Conservation (phyloP, 2,329 filamentous ascomycete genomes). For the Polytolypa hystricis region DNA sequence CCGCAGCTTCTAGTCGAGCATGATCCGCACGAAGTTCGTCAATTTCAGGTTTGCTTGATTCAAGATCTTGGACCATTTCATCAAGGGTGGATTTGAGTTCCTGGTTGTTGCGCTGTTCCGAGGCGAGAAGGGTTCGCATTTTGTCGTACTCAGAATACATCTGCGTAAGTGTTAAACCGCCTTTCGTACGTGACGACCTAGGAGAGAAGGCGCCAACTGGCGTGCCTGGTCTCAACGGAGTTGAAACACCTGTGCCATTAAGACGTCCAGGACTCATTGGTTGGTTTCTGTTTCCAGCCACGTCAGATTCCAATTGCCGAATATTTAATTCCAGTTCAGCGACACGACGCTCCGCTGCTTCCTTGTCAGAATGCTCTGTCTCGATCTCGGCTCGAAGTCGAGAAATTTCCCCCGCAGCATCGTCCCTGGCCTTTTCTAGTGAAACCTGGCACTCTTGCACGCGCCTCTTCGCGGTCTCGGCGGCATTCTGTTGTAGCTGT, state of each 20-base stretch:
- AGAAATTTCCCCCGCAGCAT: constrained; percentile 49
- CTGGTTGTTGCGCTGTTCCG: constrained; percentile 62
- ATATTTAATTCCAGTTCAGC: constrained; percentile 54
- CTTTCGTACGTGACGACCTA: constrained; percentile 42
- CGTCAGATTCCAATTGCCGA: constrained; percentile 48
- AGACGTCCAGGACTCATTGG: constrained; percentile 45
- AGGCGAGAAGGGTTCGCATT: constrained; percentile 57
- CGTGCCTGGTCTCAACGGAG: constrained; percentile 40
- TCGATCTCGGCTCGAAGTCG: constrained; percentile 43
- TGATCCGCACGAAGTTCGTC: constrained; percentile 76
- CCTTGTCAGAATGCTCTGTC: constrained; percentile 48
- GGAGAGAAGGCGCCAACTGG: constrained; percentile 42
- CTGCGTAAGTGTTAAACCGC: constrained; percentile 49
- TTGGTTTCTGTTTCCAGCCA: constrained; percentile 31
- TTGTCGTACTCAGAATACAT: constrained; percentile 52
- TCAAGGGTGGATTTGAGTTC: constrained; percentile 68
- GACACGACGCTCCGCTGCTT: constrained; percentile 50
- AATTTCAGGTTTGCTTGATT: constrained; percentile 77
- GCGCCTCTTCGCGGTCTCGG: constrained; percentile 48
- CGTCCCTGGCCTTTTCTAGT: constrained; percentile 49
- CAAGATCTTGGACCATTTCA: constrained; percentile 72
- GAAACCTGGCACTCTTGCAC: constrained; percentile 47
- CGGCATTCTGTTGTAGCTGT: constrained; percentile 53
- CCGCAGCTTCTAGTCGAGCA: constrained; percentile 65
- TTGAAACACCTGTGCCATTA: constrained; percentile 39